Percentiles rank a stretch among this genome's conserved stretches.
phyloP scores from a whole-genome alignment of 106 monocot species.

The Dioscorea dumetorum region DNA sequence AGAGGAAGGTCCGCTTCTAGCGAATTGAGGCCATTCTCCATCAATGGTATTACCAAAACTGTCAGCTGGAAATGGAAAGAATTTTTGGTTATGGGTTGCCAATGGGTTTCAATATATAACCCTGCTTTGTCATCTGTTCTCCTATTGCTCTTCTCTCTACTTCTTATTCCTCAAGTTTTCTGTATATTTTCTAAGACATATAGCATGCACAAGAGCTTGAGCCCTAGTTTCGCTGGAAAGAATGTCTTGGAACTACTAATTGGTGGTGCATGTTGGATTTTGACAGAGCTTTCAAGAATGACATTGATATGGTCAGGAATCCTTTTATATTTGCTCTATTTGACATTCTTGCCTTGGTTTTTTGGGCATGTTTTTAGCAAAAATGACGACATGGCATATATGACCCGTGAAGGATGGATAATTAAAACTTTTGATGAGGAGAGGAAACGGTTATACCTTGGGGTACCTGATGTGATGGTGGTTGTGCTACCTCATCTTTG shows the following conservation, averaged over 20 bases:
- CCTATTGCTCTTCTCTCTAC: conserved; percentile 42
- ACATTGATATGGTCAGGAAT: conserved; percentile 53
- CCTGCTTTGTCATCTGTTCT: conserved; percentile 43
- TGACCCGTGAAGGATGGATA: conserved; percentile 78
- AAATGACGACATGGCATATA: conserved; percentile 32
- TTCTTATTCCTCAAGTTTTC: conserved; percentile 55
- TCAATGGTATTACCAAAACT: conserved; percentile 62
- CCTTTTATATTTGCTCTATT: conserved; percentile 55
- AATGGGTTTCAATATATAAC: conserved; percentile 59
- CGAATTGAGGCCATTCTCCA: conserved; percentile 77
- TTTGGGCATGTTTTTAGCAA: conserved; percentile 71
- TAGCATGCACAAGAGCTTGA: conserved; percentile 19
- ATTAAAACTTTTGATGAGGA: conserved; percentile 5
- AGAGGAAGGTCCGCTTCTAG: conserved; percentile 51
- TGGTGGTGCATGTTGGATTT: conserved; percentile 33
- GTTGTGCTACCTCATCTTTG: conserved; percentile 80
- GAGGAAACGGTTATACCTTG: conserved; percentile 24
- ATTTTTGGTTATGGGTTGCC: conserved; percentile 84
- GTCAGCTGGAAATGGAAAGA: conserved; percentile 85
- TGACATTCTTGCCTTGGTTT: conserved; percentile 79
- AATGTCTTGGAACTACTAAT: conserved; percentile 8
- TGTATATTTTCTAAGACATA: conserved; percentile 29
- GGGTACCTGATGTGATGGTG: conserved; percentile 89
- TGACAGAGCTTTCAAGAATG: conserved; percentile 55
- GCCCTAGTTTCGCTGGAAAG: conserved; percentile 13